These are phyloP conservation scores for Phyllosticta paracitricarpa DNA, from an alignment of 2,329 filamentous ascomycete genomes.

Conservation along the genomic window DNA sequence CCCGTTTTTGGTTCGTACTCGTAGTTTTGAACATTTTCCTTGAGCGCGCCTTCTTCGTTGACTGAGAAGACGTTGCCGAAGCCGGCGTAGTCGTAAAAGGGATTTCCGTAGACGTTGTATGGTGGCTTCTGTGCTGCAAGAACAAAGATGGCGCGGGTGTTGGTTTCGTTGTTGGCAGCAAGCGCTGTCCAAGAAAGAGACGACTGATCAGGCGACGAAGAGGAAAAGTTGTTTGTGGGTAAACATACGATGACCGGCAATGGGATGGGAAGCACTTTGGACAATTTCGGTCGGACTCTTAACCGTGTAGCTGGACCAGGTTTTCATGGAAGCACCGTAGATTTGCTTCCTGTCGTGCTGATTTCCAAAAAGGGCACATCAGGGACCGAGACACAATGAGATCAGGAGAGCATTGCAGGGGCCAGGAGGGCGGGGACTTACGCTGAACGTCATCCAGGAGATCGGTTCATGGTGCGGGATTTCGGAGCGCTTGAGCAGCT, in stretches of 20 bases:
- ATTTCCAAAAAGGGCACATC: neutral
- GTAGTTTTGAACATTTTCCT: conserved; percentile 61
- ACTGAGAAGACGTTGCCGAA: conserved; percentile 69
- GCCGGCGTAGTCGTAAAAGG: conserved; percentile 79
- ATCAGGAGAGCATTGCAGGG: neutral
- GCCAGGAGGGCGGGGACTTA: conserved; percentile 34
- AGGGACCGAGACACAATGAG: neutral
- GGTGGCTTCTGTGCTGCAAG: conserved; percentile 69
- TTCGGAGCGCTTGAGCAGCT: conserved; percentile 67
- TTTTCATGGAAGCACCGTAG: conserved; percentile 88
- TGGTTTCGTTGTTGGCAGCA: conserved; percentile 60
- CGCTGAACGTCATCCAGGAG: conserved; percentile 88
- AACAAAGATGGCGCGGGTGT: conserved; percentile 82
- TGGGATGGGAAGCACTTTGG: conserved; percentile 63
- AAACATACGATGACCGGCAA: conserved; percentile 62
- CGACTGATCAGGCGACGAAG: conserved; percentile 8
- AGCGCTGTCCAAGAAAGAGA: conserved; percentile 39
- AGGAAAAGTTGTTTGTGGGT: neutral
- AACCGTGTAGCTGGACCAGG: conserved; percentile 76
- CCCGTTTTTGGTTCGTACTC: conserved; percentile 59
- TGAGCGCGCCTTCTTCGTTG: conserved; percentile 46
- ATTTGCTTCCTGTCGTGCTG: conserved; percentile 75
- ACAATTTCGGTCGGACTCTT: conserved; percentile 65
- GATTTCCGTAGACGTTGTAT: conserved; percentile 78
- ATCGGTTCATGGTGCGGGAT: conserved; percentile 80